Conservation (phyloP, 225 moss, liverwort and hornwort genomes). For the Lunularia cruciata region DNA sequence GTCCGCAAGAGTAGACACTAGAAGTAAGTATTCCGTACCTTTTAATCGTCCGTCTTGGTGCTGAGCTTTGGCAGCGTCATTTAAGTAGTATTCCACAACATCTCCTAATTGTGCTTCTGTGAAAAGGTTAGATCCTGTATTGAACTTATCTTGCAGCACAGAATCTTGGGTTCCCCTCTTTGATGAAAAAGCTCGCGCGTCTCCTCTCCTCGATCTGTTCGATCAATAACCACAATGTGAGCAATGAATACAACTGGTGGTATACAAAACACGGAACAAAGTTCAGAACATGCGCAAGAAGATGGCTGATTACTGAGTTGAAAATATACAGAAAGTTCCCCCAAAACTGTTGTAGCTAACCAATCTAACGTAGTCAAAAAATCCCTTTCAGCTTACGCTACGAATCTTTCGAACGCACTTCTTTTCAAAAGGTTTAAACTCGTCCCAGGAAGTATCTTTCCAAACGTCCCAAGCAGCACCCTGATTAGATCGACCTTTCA, state of each 20-base stretch:
- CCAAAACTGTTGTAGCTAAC: no score
- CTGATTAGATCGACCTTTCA: conserved; percentile 41
- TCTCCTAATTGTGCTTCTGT: conserved; percentile 67
- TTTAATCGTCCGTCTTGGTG: conserved; percentile 66
- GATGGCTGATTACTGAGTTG: not conserved
- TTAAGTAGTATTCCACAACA: conserved; percentile 70
- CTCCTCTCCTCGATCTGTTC: conserved; percentile 61
- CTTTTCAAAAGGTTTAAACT: conserved; percentile 71
- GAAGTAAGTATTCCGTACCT: conserved; percentile 38
- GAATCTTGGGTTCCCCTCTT: conserved; percentile 46
- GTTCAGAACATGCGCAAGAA: not conserved
- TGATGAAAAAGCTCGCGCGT: conserved; percentile 66
- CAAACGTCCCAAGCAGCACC: conserved; percentile 66
- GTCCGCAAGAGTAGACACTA: not conserved
- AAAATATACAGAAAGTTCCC: no score
- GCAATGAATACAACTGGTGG: not conserved
- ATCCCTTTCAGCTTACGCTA: not conserved
- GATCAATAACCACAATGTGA: not conserved
- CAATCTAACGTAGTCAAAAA: not conserved
- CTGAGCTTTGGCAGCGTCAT: conserved; percentile 56
- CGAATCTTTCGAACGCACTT: conserved; percentile 41
- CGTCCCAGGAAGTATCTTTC: conserved; percentile 66
- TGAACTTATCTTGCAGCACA: conserved; percentile 24
- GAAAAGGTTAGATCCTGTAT: conserved; percentile 43
- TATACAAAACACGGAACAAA: not conserved